phyloP scores from a whole-genome alignment of 371 early-diverging fungal genomes.

The Syncephalastrum contaminatum region DNA sequence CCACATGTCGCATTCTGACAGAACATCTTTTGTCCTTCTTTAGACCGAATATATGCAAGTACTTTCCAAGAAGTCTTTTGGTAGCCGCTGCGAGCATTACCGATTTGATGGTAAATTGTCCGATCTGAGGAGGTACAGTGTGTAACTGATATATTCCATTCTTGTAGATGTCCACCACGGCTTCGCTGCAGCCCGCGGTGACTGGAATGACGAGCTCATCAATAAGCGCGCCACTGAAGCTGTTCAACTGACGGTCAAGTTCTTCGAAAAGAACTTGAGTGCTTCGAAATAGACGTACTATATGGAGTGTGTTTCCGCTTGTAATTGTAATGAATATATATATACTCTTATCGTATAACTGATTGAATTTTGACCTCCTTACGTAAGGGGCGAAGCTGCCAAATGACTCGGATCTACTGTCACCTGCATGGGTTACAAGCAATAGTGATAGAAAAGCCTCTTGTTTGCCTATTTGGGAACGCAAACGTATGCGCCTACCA shows the following conservation, averaged over 20 bases:
- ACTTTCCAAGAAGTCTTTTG: conserved; percentile 54
- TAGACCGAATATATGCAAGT: conserved; percentile 39
- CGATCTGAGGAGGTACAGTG: not conserved
- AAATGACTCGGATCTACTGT: too few species aligned
- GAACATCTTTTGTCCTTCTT: not conserved
- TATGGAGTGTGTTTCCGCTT: too few species aligned
- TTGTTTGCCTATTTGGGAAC: not conserved
- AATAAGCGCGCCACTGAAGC: conserved; percentile 49
- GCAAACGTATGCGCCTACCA: not conserved
- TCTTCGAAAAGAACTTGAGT: not conserved
- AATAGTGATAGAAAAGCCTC: too few species aligned
- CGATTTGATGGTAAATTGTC: conserved; percentile 49
- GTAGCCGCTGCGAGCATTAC: conserved; percentile 40
- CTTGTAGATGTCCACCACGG: conserved; percentile 57
- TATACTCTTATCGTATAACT: not conserved
- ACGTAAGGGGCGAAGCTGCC: too few species aligned
- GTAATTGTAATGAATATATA: conserved; percentile 1
- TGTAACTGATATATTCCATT: not conserved
- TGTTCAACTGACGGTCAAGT: conserved; percentile 37
- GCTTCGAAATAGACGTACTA: not conserved
- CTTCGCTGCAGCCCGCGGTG: conserved; percentile 66
- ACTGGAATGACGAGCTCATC: conserved; percentile 48
- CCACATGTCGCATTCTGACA: too few species aligned
- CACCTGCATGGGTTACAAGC: too few species aligned
- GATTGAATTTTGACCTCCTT: not conserved